A percentile compares a stretch with the other conserved stretches of the same genome.
Evolutionary conservation across 164 flowering plant species (phyloP).

Genomic region (Berberis thunbergii): DNA sequence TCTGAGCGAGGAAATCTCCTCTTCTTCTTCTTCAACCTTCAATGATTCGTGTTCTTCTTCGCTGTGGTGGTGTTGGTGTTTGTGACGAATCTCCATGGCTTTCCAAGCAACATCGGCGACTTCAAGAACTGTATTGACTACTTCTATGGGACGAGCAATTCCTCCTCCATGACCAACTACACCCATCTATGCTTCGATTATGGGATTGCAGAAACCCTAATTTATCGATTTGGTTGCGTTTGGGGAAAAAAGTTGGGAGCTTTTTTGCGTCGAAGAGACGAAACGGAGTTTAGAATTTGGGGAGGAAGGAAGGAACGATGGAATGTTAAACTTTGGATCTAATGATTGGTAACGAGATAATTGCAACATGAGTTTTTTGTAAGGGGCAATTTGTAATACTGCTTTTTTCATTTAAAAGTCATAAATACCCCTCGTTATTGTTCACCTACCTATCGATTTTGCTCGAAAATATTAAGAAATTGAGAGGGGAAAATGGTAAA

Average conservation of each 20-base stretch:
- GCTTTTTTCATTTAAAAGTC: too few species aligned
- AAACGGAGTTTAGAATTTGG: too few species aligned
- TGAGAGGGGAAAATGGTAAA: too few species aligned
- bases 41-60: constrained; percentile 1
- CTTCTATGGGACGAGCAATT: constrained; percentile 10
- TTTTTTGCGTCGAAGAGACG: neutral
- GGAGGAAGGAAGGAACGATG: too few species aligned
- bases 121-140: constrained; percentile 30
- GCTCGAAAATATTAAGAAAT: too few species aligned
- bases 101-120: constrained; percentile 76
- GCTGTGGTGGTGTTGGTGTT: constrained; percentile 24
- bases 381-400: too few species aligned
- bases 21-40: neutral
- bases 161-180: constrained; percentile 3
- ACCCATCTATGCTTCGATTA: neutral
- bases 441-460: too few species aligned
- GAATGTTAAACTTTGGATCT: too few species aligned
- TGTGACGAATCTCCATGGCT: constrained; percentile 56
- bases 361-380: too few species aligned
- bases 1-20: constrained; percentile 15
- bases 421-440: too few species aligned
- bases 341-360: too few species aligned
- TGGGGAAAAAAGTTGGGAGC: neutral
- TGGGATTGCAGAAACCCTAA: constrained; percentile 5
- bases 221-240: neutral